phyloP scores from a whole-genome alignment of 2,329 filamentous ascomycete genomes.

The Claviceps africana region DNA sequence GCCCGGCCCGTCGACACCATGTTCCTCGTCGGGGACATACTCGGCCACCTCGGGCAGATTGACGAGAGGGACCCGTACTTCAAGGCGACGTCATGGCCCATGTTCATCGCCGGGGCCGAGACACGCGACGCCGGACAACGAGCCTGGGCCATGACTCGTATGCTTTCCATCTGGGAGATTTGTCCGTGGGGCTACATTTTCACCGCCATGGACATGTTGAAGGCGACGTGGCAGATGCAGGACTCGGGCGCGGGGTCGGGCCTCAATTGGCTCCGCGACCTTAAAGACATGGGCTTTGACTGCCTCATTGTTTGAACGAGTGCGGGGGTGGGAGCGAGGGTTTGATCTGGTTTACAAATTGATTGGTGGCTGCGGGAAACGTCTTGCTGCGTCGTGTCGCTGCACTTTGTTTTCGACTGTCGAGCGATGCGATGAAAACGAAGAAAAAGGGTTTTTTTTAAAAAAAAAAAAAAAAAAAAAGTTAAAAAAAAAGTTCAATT shows the following conservation, averaged over 20 bases:
- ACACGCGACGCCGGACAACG: constrained; percentile 31
- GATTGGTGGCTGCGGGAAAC: too few species aligned
- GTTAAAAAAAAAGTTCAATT: too few species aligned
- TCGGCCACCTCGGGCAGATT: constrained; percentile 35
- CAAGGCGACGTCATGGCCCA: constrained; percentile 46
- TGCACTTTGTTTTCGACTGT: background rate
- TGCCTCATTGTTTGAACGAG: constrained; percentile 31
- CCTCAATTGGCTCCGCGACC: constrained; percentile 28
- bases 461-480: too few species aligned
- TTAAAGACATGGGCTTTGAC: constrained; percentile 30
- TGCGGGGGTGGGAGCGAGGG: too few species aligned
- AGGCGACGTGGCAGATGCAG: constrained; percentile 31
- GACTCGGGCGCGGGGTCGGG: constrained; percentile 16
- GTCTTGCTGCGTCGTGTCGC: too few species aligned
- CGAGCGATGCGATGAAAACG: background rate
- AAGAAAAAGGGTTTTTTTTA: too few species aligned
- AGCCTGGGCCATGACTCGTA: constrained; percentile 35
- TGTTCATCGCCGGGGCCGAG: constrained; percentile 44
- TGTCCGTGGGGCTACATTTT: constrained; percentile 38
- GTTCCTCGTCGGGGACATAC: constrained; percentile 34
- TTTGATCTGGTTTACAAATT: too few species aligned
- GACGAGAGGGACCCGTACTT: constrained; percentile 36
- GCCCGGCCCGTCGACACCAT: constrained; percentile 25
- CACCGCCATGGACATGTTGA: constrained; percentile 34
- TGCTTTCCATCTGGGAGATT: constrained; percentile 29